Base-by-base conservation (phyloP, 345 rosid genomes). In the Litchi chinensis region DNA sequence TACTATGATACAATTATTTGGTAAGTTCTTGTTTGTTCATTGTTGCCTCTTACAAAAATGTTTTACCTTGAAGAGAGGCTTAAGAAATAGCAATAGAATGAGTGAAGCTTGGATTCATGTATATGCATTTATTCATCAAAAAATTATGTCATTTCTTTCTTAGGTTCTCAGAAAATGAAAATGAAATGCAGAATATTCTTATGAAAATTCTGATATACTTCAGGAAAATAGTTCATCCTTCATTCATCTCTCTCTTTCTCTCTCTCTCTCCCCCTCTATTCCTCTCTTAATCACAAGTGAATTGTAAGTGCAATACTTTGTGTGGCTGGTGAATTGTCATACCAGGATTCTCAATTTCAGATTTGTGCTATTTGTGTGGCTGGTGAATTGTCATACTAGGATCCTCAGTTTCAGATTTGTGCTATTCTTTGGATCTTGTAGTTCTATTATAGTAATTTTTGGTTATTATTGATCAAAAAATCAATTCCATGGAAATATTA, bases 1-100 rank as follows among this genome's bases (percentile, higher is more conserved):
- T 81, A 75, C 12, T 94, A 90, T 85, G 95, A 96, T 83, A 90
- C 97, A 54, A 94, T 96, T 83, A 85, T 91, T 46, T 93, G 99
- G 98, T 94, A 79, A 84, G 82, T 79, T 56, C 15, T 50, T 32
- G 2, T 24, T 65, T 69, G n/a, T 56, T 69, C n/a, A 48, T 18
- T 74, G 37, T 79, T 52, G 26, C 57, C 11, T 70, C 63, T 28
- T 11, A 65, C 40, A 68, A 54, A 69, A 13, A 37, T 37, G 48
- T 64, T 43, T 26, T 43, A 15, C 68, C 1, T 40, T 50, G 11
- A 11, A 54, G n/a, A 10, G 50, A 4, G 13, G 10, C 10, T 48
- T 75, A 48, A 19, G 16, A 66, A 52, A 65, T 16, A 65, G 19
- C 12, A 10, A 43, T 12, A 22, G 8, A 15, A 74, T 18, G 24